Base-by-base conservation (phyloP, 768 basidiomycete species). In the Brasilioporus rufonigricans region DNA sequence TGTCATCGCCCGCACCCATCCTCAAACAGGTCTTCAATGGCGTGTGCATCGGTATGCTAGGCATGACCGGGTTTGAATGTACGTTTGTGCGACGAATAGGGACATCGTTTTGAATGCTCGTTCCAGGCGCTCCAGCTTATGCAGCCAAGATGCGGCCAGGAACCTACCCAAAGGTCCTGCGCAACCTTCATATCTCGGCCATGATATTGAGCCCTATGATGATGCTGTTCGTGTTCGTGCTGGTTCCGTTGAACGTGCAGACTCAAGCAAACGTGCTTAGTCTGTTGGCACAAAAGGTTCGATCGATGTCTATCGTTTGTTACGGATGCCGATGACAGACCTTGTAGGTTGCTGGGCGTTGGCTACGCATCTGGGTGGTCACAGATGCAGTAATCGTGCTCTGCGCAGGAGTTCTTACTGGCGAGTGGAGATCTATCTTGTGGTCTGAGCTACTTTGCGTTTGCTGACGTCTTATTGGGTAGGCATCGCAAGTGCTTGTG, bases 1-100 rank as follows among this genome's bases (percentile, higher is more conserved):
- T 57, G 9, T 48, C 59, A n/a, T 71, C 76, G 4, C 53, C 72
- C 0, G 48, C 57, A 4, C 64, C 61, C 4, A 65, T 81, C 29
- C 65, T 74, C 0, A 74, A 65, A 23, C 78, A 86, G 39, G 71
- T 84, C 9, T 91, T 82, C 65, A 74, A 83, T 55, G 89, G 89
- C 0, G 73, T 86, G 26, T 89, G 87, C 60, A 72, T 91, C 4
- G 81, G 85, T 0, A 84, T 89, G 74, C 73, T 91, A 1, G 87
- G 86, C 0, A 73, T 89, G 33, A 89, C 89, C 1, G 88, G 85
- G 9, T 83, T 84, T 61, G 84, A 85, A 77, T 86, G 85, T 85
- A 21, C 16, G 59, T 33, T 38, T 4, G 24, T 19, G 32, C 24
- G 31, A 29, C 9, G 6, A 31, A 26, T 29, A 19, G 13, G 8